Base-by-base conservation (phyloP, 2,329 filamentous ascomycete genomes). In the Alternaria dauci region DNA sequence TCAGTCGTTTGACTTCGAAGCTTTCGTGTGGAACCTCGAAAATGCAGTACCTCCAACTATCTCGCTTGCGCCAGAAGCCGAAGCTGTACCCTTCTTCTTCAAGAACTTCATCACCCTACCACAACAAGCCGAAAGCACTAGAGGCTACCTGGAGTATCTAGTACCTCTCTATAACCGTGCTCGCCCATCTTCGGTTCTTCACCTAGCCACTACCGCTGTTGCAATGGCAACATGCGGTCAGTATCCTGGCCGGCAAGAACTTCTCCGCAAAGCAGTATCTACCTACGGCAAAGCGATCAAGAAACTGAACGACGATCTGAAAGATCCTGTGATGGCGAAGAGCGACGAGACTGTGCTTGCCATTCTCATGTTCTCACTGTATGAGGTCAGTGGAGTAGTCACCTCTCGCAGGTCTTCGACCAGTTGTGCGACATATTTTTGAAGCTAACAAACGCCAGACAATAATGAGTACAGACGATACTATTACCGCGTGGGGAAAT, bases 61-160 rank as follows among this genome's bases (percentile, higher is more conserved):
- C 30, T 63, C 64, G 2, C 62, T 76, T 47, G 69, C 74, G 4
- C 73, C 75, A 14, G 77, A 80, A 62, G 72, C 68, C 39, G 75
- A 79, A 65, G 78, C 78, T 6, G 73, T 77, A 3, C 74, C 77
- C 2, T 81, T 80, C 70, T 81, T 80, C 67, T 80, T 81, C 67
- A 74, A 73, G 14, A 80, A 81, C 54, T 79, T 80, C 59, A 75
- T 80, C 55, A 66, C 75, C 11, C 63, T 78, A 20, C 78, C 78
- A 4, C 75, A 75, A 55, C 71, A 78, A 64, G 71, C 73, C 5
- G 78, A 80, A 50, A 76, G 69, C 28, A 75, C 75, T 63, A 66
- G 77, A 62, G 78, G 78, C 8, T 80, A 73, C 51, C 70, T 80
- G 7, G 77, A 80, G 52, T 70, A 78, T 30, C 65, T 81, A 0